These are phyloP conservation scores for Cryphonectria naterciae DNA, from an alignment of 2,329 filamentous ascomycete species.

Conservation along the genomic window DNA sequence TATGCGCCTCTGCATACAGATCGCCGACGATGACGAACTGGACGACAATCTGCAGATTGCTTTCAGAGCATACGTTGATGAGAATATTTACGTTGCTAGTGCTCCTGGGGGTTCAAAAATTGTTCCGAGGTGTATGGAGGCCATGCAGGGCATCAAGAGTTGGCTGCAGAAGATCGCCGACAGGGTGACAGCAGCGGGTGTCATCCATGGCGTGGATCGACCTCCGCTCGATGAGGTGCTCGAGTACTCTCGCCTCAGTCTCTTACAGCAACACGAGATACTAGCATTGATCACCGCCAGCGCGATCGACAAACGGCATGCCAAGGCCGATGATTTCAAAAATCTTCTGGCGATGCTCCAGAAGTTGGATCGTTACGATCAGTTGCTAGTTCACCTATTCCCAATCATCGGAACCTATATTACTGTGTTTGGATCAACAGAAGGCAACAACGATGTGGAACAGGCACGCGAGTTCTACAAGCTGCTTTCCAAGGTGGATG, in stretches of 20 bases:
- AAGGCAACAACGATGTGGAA: constrained; percentile 68
- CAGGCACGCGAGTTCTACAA: constrained; percentile 73
- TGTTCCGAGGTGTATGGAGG: constrained; percentile 73
- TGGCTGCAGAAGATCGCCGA: constrained; percentile 80
- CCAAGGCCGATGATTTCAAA: constrained; percentile 72
- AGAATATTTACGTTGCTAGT: constrained; percentile 58
- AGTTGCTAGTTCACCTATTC: constrained; percentile 75
- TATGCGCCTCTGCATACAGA: constrained; percentile 76
- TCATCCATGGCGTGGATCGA: constrained; percentile 69
- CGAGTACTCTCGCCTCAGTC: constrained; percentile 77
- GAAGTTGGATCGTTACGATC: constrained; percentile 77
- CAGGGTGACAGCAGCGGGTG: constrained; percentile 72
- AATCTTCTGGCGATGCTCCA: constrained; percentile 71
- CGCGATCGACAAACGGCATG: constrained; percentile 76
- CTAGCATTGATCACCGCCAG: constrained; percentile 80
- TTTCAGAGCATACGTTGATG: constrained; percentile 59
- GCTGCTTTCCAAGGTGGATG: constrained; percentile 69
- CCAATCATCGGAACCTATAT: constrained; percentile 79
- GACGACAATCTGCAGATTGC: constrained; percentile 52
- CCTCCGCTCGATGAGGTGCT: constrained; percentile 73
- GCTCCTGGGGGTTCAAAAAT: constrained; percentile 58
- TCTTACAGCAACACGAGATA: constrained; percentile 88
- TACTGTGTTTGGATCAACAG: constrained; percentile 76
- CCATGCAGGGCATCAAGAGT: constrained; percentile 75
- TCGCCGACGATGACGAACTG: constrained; percentile 58